Conservation (phyloP, 768 basidiomycete genomes). For the Phallus indusiatus region DNA sequence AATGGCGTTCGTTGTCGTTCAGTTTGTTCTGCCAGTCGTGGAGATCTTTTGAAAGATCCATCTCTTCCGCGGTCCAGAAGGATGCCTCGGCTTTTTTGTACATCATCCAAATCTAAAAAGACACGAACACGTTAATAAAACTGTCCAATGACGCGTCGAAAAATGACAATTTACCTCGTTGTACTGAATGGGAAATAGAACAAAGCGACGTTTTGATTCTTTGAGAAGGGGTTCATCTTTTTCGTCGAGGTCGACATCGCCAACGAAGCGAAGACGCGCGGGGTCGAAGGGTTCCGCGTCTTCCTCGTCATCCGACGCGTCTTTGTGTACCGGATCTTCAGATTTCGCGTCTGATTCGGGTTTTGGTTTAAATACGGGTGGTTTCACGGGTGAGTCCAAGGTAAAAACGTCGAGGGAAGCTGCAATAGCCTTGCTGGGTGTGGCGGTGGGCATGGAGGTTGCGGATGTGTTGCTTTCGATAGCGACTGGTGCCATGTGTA, state of each 20-base stretch:
- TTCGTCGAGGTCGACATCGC: constrained; percentile 60
- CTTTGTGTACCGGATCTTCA: constrained; percentile 2
- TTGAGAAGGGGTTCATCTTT: constrained; percentile 75
- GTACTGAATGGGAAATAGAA: constrained; percentile 91
- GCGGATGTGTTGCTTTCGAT: too few species aligned
- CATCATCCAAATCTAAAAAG: constrained; percentile 77
- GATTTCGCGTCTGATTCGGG: background rate
- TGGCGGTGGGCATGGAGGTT: background rate
- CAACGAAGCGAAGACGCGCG: constrained; percentile 49
- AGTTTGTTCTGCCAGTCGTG: constrained; percentile 80
- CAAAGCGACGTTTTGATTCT: constrained; percentile 71
- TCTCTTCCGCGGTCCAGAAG: constrained; percentile 91
- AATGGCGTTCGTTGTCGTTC: constrained; percentile 75
- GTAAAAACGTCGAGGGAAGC: constrained; percentile 5
- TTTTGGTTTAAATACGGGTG: constrained; percentile 1
- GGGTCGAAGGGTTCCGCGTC: constrained; percentile 25
- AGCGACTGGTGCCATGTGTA: too few species aligned
- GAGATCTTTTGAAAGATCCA: constrained; percentile 80
- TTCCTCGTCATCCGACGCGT: constrained; percentile 6
- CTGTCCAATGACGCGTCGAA: background rate
- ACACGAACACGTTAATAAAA: background rate
- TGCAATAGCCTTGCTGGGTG: constrained; percentile 7
- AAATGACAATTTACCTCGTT: constrained; percentile 73
- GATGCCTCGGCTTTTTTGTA: constrained; percentile 94
- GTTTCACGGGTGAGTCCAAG: constrained; percentile 5